Evolutionary conservation across 2,329 filamentous ascomycete species (phyloP).

Genomic region (Sordariomycetes sp.): DNA sequence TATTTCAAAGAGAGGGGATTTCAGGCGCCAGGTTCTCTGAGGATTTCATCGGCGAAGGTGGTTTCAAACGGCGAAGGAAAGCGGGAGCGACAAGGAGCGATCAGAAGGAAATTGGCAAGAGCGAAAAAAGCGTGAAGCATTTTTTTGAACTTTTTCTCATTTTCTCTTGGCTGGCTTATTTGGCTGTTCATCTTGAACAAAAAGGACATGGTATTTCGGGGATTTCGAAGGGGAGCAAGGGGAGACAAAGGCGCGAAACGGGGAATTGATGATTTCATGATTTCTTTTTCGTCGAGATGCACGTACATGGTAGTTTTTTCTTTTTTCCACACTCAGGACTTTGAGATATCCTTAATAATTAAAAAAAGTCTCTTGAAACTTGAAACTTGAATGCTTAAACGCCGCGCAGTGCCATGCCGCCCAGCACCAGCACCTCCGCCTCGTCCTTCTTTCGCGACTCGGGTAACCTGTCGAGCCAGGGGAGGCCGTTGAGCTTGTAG

Average conservation of each 20-base stretch:
- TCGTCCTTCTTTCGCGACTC: constrained; percentile 36
- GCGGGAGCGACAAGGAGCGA: no score
- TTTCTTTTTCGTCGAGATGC: not conserved
- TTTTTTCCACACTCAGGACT: constrained; percentile 7
- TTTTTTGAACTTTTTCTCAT: no score
- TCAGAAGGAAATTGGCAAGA: no score
- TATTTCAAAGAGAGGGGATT: no score
- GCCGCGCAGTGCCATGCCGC: constrained; percentile 53
- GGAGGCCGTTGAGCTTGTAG: constrained; percentile 68
- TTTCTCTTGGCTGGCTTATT: no score
- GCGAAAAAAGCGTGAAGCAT: no score
- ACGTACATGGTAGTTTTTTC: not conserved
- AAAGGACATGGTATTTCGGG: no score
- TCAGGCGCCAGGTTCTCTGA: no score
- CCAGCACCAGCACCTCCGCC: constrained; percentile 60
- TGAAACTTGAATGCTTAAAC: not conserved
- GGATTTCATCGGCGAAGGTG: no score
- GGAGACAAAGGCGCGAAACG: not conserved
- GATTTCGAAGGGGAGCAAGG: not conserved
- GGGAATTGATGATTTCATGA: not conserved
- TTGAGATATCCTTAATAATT: not conserved
- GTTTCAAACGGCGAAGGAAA: no score
- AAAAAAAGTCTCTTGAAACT: not conserved
- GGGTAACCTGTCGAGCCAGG: constrained; percentile 33
- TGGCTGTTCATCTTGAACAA: no score